Percentiles rank a stretch among this genome's conserved stretches.
Evolutionary conservation across 2,329 filamentous ascomycete species (phyloP).

Genomic region (Cladophialophora bantiana): DNA sequence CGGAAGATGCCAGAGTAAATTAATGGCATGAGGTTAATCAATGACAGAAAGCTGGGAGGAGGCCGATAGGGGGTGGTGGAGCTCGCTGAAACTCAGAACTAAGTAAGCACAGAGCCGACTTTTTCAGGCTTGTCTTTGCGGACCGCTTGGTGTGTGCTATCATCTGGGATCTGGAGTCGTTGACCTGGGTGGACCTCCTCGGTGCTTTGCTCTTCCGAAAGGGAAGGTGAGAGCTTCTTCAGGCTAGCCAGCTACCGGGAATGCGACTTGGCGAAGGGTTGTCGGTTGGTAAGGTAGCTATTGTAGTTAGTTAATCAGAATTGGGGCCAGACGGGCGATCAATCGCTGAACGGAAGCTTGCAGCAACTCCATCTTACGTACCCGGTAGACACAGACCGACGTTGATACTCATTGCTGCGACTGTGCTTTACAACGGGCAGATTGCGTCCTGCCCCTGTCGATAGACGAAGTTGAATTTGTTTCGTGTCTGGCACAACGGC

Average conservation of each 20-base stretch:
- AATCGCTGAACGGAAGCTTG: neutral
- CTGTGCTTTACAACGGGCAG: neutral
- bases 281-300: neutral
- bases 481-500: neutral
- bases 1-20: constrained; percentile 9
- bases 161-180: constrained; percentile 3
- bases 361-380: neutral
- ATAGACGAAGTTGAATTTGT: neutral
- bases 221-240: constrained; percentile 17
- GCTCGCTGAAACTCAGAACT: neutral
- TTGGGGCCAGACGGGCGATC: neutral
- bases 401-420: neutral
- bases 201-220: neutral
- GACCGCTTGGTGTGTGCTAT: neutral
- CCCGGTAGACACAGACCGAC: neutral
- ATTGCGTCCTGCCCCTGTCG: neutral
- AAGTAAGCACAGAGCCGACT: constrained; percentile 9
- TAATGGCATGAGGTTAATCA: constrained; percentile 12
- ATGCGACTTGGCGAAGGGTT: constrained; percentile 2
- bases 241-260: constrained; percentile 10
- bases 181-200: constrained; percentile 6
- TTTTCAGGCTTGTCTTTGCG: constrained; percentile 5
- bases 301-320: neutral
- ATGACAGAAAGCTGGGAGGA: neutral
- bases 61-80: constrained; percentile 11